These are phyloP conservation scores for Actinomortierella ambigua DNA, from an alignment of 371 early-diverging fungal species.

Conservation along the genomic window DNA sequence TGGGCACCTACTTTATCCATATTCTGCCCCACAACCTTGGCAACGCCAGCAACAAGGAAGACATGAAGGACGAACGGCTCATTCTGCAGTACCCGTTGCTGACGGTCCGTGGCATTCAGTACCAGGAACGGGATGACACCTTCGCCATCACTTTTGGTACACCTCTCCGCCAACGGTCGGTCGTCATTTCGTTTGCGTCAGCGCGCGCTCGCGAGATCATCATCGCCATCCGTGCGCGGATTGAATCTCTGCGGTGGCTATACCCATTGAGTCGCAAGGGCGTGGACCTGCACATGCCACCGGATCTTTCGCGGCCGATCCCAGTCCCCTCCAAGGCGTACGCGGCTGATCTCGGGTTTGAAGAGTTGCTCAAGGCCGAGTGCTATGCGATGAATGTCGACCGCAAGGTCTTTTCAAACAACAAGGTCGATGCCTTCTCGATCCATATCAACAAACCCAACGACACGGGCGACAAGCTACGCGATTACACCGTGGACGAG, in stretches of 20 bases:
- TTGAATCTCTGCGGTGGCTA: constrained; percentile 40
- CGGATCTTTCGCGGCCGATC: constrained; percentile 24
- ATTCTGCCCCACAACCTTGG: constrained; percentile 45
- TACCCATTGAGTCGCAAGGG: constrained; percentile 40
- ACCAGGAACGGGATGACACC: constrained; percentile 35
- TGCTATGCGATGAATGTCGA: constrained; percentile 33
- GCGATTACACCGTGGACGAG: constrained; percentile 38
- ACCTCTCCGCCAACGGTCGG: constrained; percentile 38
- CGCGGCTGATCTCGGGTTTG: constrained; percentile 36
- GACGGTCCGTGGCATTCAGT: constrained; percentile 36
- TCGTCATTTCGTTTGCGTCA: constrained; percentile 36
- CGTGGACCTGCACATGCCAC: constrained; percentile 25
- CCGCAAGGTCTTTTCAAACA: constrained; percentile 25
- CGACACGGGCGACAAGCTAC: constrained; percentile 18
- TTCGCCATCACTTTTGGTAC: constrained; percentile 40
- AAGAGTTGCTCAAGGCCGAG: constrained; percentile 34
- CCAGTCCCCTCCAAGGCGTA: constrained; percentile 41
- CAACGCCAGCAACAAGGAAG: constrained; percentile 38
- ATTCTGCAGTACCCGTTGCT: constrained; percentile 41
- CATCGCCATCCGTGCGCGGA: constrained; percentile 35
- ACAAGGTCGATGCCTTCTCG: constrained; percentile 20
- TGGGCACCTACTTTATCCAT: constrained; percentile 27
- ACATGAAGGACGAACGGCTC: constrained; percentile 44
- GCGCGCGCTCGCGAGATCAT: constrained; percentile 41
- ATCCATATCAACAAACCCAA: constrained; percentile 16